Conservation (phyloP, 257 asterid genomes). For the Cordia subcordata region DNA sequence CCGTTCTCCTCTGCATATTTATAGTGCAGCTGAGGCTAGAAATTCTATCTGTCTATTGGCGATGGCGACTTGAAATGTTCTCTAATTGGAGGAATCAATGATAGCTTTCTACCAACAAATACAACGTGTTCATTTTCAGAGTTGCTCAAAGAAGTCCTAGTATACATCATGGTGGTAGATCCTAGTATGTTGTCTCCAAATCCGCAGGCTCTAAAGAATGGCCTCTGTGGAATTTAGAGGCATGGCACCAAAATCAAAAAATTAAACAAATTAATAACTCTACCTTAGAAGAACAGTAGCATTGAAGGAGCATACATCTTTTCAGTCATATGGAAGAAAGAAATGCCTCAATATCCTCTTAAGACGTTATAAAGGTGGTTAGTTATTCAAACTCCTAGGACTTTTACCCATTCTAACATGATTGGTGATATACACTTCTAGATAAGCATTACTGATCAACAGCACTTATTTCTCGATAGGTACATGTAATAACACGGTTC, state of each 20-base stretch:
- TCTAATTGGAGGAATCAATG: slow-evolving; percentile 47
- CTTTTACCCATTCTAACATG: no score
- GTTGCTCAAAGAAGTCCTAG: slow-evolving; percentile 26
- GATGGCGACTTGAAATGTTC: slow-evolving; percentile 10
- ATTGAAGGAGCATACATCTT: no score
- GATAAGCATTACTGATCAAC: no score
- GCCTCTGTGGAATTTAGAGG: slow-evolving; percentile 33
- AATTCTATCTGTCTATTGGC: slow-evolving; percentile 1
- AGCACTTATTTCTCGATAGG: no score
- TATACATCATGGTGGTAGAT: slow-evolving; percentile 85
- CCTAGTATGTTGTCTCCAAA: slow-evolving; percentile 64
- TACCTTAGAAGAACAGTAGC: no score
- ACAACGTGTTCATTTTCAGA: slow-evolving; percentile 28
- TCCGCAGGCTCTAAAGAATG: slow-evolving; percentile 64
- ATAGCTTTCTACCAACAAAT: slow-evolving; percentile 61
- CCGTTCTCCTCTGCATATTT: not conserved
- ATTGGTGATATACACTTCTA: no score
- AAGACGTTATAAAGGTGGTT: no score
- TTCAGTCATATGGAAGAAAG: no score
- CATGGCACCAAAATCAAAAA: no score
- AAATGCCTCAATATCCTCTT: no score
- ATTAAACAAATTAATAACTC: not conserved
- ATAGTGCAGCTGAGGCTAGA: slow-evolving; percentile 1
- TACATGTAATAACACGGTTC: no score
- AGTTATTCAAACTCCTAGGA: no score